Evolutionary conservation across 2,329 filamentous ascomycete genomes (phyloP).

Genomic region (Botrytis cinerea): DNA sequence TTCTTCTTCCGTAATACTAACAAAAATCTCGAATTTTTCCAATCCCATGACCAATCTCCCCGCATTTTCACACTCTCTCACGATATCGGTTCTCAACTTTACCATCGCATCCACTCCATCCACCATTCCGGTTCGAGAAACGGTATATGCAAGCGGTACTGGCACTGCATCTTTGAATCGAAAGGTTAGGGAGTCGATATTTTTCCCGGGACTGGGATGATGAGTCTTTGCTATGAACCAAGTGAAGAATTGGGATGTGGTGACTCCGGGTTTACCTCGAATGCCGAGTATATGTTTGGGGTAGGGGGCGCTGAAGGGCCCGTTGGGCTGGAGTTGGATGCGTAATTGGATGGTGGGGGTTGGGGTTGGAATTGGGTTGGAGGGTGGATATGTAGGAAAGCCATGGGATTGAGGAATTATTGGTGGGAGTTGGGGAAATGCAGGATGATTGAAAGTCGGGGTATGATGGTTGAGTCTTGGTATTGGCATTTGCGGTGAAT

Average conservation of each 20-base stretch:
- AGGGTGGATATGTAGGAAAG: no score
- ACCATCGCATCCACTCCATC: neutral
- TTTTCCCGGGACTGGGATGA: no score
- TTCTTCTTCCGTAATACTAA: neutral
- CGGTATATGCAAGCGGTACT: neutral
- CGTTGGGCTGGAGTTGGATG: neutral
- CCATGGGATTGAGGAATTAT: neutral
- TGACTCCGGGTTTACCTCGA: neutral
- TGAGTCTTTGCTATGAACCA: neutral
- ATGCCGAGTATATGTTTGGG: neutral
- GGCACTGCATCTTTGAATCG: constrained; percentile 10
- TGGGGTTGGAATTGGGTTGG: neutral
- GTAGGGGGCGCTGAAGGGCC: constrained; percentile 8
- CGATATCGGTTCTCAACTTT: neutral
- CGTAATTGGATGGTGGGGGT: constrained; percentile 3
- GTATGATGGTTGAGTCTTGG: neutral
- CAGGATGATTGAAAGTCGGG: neutral
- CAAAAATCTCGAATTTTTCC: neutral
- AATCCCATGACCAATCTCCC: neutral
- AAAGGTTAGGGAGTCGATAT: neutral
- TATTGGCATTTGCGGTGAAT: neutral
- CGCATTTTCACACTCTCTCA: constrained; percentile 2
- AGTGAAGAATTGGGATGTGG: neutral
- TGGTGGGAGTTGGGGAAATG: neutral
- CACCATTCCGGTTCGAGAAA: neutral